Evolutionary conservation across 1,284 basidiomycete genomes (phyloP).

Genomic region (Macrocystidia cucumis): DNA sequence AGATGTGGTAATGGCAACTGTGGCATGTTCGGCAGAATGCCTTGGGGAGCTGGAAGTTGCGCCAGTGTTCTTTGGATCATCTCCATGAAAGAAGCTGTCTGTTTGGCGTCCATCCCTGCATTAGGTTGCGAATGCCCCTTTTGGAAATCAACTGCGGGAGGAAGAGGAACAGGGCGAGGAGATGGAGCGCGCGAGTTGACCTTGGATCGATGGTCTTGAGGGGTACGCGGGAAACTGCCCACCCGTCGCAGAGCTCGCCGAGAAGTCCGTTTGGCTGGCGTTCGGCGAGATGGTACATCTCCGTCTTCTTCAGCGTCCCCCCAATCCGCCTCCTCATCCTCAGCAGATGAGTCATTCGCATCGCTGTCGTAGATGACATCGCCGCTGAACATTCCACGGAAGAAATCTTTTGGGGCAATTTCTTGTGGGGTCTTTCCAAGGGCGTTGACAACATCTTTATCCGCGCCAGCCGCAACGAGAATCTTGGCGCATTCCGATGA

Average conservation of each 20-base stretch:
- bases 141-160: slow-evolving; percentile 14
- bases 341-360: slow-evolving; percentile 23
- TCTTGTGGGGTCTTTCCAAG: slow-evolving; percentile 80
- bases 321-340: slow-evolving; percentile 60
- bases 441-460: slow-evolving; percentile 67
- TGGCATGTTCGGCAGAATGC: slow-evolving; percentile 44
- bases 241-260: slow-evolving; percentile 21
- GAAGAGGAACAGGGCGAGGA: slow-evolving; percentile 17
- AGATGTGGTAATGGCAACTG: slow-evolving; percentile 52
- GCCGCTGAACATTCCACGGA: slow-evolving; percentile 29
- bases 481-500: slow-evolving; percentile 61
- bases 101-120: slow-evolving; percentile 44
- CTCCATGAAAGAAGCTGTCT: slow-evolving; percentile 60
- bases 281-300: slow-evolving; percentile 29
- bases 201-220: slow-evolving; percentile 15
- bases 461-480: slow-evolving; percentile 76
- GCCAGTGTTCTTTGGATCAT: slow-evolving; percentile 70
- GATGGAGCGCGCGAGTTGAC: slow-evolving; percentile 21
- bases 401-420: slow-evolving; percentile 50
- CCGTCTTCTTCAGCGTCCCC: slow-evolving; percentile 65
- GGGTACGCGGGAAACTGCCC: slow-evolving; percentile 17
- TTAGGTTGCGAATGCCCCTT: slow-evolving; percentile 17
- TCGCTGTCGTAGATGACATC: slow-evolving; percentile 29
- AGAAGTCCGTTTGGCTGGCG: slow-evolving; percentile 18
- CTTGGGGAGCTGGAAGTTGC: slow-evolving; percentile 54